phyloP scores from a whole-genome alignment of 768 basidiomycete genomes.

The Kwoniella mangroviensis region DNA sequence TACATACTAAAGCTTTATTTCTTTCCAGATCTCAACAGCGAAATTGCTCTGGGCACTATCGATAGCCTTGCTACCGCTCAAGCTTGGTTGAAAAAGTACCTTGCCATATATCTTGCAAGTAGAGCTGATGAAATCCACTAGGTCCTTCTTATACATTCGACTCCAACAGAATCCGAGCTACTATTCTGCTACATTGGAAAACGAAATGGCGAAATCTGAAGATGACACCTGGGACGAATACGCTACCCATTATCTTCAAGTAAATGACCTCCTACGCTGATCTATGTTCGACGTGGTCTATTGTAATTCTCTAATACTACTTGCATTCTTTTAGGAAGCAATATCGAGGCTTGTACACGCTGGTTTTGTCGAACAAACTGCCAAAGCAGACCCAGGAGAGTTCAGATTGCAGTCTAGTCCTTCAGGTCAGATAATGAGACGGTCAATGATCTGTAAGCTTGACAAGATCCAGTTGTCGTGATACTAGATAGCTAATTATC shows the following conservation, averaged over 20 bases:
- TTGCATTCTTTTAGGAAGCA: slow-evolving; percentile 31
- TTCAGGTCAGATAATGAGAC: slow-evolving; percentile 46
- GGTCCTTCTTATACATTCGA: slow-evolving; percentile 84
- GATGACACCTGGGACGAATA: slow-evolving; percentile 71
- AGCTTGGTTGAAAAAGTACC: slow-evolving; percentile 65
- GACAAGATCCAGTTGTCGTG: not conserved
- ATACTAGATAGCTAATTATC: not conserved
- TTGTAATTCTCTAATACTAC: too few species aligned
- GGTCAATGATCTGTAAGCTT: slow-evolving; percentile 41
- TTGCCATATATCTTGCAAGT: not conserved
- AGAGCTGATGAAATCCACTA: slow-evolving; percentile 53
- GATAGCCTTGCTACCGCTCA: slow-evolving; percentile 71
- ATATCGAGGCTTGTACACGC: slow-evolving; percentile 62
- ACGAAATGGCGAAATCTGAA: slow-evolving; percentile 59
- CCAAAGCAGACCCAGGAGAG: slow-evolving; percentile 62
- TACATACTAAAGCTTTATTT: not conserved
- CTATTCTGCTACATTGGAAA: slow-evolving; percentile 65
- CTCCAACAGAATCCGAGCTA: slow-evolving; percentile 80
- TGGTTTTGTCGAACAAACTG: slow-evolving; percentile 60
- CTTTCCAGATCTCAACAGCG: slow-evolving; percentile 75
- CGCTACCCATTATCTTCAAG: slow-evolving; percentile 73
- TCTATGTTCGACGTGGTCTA: too few species aligned
- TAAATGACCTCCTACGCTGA: slow-evolving; percentile 53
- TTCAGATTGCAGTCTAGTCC: slow-evolving; percentile 62
- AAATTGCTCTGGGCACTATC: slow-evolving; percentile 86